Evolutionary conservation across 208 protist genomes (phyloP).

Genomic region (Vickermania ingenoplastis): DNA sequence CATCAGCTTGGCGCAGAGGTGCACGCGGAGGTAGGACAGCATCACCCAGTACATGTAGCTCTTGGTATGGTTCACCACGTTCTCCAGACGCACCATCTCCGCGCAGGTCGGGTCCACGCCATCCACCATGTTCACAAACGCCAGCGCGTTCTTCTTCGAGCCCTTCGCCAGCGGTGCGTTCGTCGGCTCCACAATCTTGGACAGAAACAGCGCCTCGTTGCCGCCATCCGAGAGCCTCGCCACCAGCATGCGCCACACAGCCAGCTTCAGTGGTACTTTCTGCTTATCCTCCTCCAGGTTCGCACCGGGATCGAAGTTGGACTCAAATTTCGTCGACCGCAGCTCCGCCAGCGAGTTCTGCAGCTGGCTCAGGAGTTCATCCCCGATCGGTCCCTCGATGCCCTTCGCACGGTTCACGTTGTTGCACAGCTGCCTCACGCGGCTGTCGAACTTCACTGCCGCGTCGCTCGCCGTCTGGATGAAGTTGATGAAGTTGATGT

Average conservation of each 20-base stretch:
- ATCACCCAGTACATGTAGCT: constrained; percentile 68
- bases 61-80: constrained; percentile 38
- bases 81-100: constrained; percentile 26
- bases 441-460: constrained; percentile 30
- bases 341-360: constrained; percentile 25
- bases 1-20: constrained; percentile 70
- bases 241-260: constrained; percentile 73
- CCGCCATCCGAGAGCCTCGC: too few relatives aligned
- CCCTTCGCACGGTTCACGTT: constrained; percentile 29
- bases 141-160: constrained; percentile 1
- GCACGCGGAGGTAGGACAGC: constrained; percentile 61
- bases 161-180: constrained; percentile 5
- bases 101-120: too few relatives aligned
- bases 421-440: constrained; percentile 41
- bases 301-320: constrained; percentile 57
- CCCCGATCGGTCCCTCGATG: constrained; percentile 30
- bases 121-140: too few relatives aligned
- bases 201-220: constrained; percentile 66
- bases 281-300: constrained; percentile 13
- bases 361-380: constrained; percentile 23
- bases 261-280: constrained; percentile 33
- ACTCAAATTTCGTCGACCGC: constrained; percentile 22
- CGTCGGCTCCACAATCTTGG: constrained; percentile 33
- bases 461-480: constrained; percentile 39
- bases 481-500: constrained; percentile 66